Evolutionary conservation across 495 filamentous ascomycete species (phyloP), one percentile per base, ranked within the genome.

Genomic region (Sordaria brevicollis): DNA sequence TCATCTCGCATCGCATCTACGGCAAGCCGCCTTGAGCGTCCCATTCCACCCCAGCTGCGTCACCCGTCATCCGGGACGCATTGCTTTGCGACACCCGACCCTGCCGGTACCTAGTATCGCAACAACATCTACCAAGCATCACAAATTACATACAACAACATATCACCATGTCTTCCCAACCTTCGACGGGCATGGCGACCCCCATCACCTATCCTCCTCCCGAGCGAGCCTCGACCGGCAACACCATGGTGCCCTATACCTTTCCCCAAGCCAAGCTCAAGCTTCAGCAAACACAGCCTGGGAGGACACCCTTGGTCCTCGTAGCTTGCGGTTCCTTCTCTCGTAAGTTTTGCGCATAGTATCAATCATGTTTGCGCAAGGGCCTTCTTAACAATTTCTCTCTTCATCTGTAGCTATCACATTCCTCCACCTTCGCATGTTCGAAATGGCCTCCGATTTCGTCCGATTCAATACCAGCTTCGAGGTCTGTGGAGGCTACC

Each of bases 301-400:
- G 85, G 54, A 93, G 90, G 81, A 94, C 85, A 1, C 93, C 93
- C 1, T 81, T 97, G 6, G 87, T 95, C 13, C 85, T 97, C 43
- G 91, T 98, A 43, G 92, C 93, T 38, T 97, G 94, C 79, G 94
- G 94, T 41, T 94, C 91, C 65, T 97, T 96, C 82, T 92, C 89
- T 67, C 76, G 74, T 76, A 39, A 15, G 75, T 68, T 9, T 57
- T 25, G n/a, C 33, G 2, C 25, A 57, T 29, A 29, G 10, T 3
- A 57, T 49, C 19, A 21, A 36, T 19, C 36, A 11, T 4, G 2
- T 11, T 15, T 1, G 2, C 3, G 6, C 19, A 54, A 33, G 3
- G 25, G 5, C 5, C n/a, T 21, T 17, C 1, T 21, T 33, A 29
- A 37, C 15, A 65, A 72, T 79, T 67, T 73, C 70, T 29, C 49